These are phyloP conservation scores for Morella rubra DNA, from an alignment of 306 rosid genomes.

Conservation along the genomic window DNA sequence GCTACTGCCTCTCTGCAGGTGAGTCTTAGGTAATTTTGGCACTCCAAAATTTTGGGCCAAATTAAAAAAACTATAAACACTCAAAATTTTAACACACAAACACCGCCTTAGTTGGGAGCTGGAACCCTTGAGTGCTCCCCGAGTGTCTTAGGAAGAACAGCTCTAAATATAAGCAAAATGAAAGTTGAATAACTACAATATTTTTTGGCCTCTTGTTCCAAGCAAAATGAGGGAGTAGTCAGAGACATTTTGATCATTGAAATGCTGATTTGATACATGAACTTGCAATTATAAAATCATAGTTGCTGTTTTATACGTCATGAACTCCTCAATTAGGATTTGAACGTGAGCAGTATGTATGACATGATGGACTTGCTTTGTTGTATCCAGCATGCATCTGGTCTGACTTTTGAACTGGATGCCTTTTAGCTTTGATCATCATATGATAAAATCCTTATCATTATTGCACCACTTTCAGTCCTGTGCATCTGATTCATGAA, in stretches of 20 bases:
- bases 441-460: neutral
- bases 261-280: neutral
- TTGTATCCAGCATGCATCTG: neutral
- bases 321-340: neutral
- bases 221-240: neutral
- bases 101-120: neutral
- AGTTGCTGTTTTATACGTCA: neutral
- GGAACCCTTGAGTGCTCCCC: neutral
- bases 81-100: too few species aligned
- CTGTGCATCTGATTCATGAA: neutral
- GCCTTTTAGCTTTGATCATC: too few species aligned
- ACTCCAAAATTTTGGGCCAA: too few species aligned
- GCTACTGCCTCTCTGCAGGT: neutral
- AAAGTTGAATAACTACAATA: neutral
- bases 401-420: neutral
- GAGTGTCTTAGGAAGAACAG: neutral
- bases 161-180: neutral
- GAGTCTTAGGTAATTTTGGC: neutral
- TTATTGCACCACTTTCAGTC: neutral
- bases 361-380: neutral
- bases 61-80: too few species aligned
- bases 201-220: neutral
- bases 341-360: neutral
- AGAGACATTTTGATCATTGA: neutral
- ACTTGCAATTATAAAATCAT: neutral